phyloP scores from a whole-genome alignment of 1,284 basidiomycete genomes.

The Neolentinus lepideus region DNA sequence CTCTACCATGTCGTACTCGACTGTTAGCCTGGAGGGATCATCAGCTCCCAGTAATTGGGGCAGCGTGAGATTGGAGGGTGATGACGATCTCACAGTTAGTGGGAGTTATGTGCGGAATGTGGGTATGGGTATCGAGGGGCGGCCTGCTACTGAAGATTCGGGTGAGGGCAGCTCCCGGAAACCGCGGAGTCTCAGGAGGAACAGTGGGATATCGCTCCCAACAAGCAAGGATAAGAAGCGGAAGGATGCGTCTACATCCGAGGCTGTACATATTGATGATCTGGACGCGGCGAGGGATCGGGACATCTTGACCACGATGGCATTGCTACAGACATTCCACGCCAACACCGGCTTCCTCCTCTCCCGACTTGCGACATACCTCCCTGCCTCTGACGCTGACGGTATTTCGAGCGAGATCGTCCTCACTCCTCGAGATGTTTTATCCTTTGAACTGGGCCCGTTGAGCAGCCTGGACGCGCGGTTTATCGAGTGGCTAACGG shows the following conservation, averaged over 20 bases:
- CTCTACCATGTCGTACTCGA: slow-evolving; percentile 38
- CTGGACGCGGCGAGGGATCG: slow-evolving; percentile 27
- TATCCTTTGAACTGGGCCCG: slow-evolving; percentile 64
- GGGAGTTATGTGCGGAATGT: slow-evolving; percentile 41
- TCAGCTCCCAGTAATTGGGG: slow-evolving; percentile 38
- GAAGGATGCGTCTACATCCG: slow-evolving; percentile 4
- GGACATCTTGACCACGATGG: slow-evolving; percentile 54
- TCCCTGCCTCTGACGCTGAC: slow-evolving; percentile 24
- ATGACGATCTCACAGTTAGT: slow-evolving; percentile 36
- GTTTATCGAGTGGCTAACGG: slow-evolving; percentile 69
- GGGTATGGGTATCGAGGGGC: slow-evolving; percentile 68
- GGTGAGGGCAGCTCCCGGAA: neutral
- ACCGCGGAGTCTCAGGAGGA: slow-evolving; percentile 9
- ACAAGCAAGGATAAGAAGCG: slow-evolving; percentile 9
- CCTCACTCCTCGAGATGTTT: slow-evolving; percentile 51
- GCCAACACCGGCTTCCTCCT: slow-evolving; percentile 62
- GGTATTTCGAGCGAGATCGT: slow-evolving; percentile 18
- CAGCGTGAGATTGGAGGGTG: slow-evolving; percentile 49
- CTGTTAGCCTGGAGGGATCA: slow-evolving; percentile 17
- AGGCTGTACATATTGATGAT: slow-evolving; percentile 12
- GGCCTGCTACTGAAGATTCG: neutral
- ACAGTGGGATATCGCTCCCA: slow-evolving; percentile 17
- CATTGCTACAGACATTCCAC: slow-evolving; percentile 67
- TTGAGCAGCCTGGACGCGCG: slow-evolving; percentile 58
- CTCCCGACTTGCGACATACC: slow-evolving; percentile 44